Percentiles rank a stretch among this genome's conserved stretches.
These are phyloP conservation scores for Monosporascus sp. DNA, from an alignment of 2,329 filamentous ascomycete species.

Conservation along the genomic window DNA sequence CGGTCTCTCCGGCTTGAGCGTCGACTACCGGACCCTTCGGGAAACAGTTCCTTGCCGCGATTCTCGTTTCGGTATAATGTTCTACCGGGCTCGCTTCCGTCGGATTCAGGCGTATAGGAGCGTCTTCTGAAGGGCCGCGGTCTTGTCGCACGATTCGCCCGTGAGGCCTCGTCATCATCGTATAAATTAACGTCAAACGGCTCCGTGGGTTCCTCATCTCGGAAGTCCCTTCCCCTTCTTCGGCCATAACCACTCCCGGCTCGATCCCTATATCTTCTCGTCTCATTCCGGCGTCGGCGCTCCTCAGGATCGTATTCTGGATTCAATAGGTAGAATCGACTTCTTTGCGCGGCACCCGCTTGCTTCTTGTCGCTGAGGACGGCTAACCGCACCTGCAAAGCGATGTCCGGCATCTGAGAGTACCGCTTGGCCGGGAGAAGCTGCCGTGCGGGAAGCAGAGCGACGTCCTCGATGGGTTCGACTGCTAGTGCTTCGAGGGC, in stretches of 20 bases:
- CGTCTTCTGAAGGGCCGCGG: constrained; percentile 24
- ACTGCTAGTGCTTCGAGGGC: constrained; percentile 50
- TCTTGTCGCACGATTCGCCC: constrained; percentile 26
- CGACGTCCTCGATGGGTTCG: constrained; percentile 47
- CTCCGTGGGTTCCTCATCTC: constrained; percentile 46
- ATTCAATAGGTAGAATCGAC: constrained; percentile 87
- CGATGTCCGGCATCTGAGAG: constrained; percentile 61
- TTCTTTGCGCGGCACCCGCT: constrained; percentile 70
- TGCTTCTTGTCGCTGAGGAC: constrained; percentile 74
- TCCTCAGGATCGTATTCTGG: constrained; percentile 83
- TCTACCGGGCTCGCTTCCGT: constrained; percentile 11
- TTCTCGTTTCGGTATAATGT: constrained; percentile 34
- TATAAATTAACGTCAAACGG: constrained; percentile 74
- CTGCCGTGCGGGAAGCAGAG: constrained; percentile 56
- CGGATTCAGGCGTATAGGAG: constrained; percentile 29
- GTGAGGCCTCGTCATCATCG: constrained; percentile 57
- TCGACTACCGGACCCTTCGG: constrained; percentile 29
- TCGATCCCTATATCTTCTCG: constrained; percentile 57
- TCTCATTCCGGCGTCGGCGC: constrained; percentile 53
- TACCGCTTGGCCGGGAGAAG: constrained; percentile 65
- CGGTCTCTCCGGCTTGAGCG: constrained; percentile 34
- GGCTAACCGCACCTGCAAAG: constrained; percentile 69
- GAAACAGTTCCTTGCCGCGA: constrained; percentile 60
- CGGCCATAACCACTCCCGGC: constrained; percentile 31
- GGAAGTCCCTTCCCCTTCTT: constrained; percentile 27